Evolutionary conservation across 176 grass and related monocot genomes (phyloP).

Genomic region (Themeda triandra): DNA sequence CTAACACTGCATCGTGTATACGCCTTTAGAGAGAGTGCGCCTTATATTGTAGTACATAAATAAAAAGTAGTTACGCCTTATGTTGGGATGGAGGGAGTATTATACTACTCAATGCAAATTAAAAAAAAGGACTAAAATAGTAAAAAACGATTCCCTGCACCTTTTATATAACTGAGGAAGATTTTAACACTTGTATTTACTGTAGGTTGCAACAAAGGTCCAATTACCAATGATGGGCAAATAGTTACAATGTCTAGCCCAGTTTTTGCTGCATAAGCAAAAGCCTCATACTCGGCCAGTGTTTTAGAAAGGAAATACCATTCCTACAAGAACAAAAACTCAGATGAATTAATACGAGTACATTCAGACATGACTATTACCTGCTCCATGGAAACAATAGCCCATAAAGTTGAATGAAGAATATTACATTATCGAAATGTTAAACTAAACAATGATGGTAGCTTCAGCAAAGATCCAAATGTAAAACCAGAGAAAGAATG

Average conservation of each 20-base stretch:
- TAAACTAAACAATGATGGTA: neutral
- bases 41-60: too few species aligned
- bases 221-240: slow-evolving; percentile 27
- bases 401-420: neutral
- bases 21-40: too few species aligned
- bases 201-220: slow-evolving; percentile 39
- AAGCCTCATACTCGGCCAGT: slow-evolving; percentile 45
- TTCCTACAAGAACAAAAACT: slow-evolving; percentile 36
- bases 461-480: neutral
- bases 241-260: slow-evolving; percentile 48
- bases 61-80: too few species aligned
- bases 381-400: neutral
- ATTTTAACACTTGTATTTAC: slow-evolving; percentile 40
- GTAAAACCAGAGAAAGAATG: neutral
- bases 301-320: slow-evolving; percentile 65
- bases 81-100: too few species aligned
- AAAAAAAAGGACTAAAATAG: neutral
- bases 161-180: slow-evolving; percentile 44
- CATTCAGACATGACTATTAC: neutral
- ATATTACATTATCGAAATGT: neutral
- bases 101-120: neutral
- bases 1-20: too few species aligned
- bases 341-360: neutral
- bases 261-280: slow-evolving; percentile 36
- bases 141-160: neutral